Conservation (phyloP, 2,329 filamentous ascomycete genomes). For the Xylaria sp. region DNA sequence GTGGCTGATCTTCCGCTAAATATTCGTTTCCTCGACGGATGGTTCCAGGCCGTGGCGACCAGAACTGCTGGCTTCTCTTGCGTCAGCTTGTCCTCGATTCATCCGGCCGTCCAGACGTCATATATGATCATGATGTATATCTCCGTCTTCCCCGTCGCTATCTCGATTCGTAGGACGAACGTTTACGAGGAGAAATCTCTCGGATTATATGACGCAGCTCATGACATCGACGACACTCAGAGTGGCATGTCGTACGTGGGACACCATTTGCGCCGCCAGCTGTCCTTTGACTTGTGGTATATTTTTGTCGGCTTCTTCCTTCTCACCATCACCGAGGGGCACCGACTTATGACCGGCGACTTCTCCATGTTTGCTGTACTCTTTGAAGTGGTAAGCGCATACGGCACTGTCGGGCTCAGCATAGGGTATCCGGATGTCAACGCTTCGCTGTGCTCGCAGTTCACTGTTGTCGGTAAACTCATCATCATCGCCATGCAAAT, state of each 20-base stretch:
- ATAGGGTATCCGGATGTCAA: constrained; percentile 79
- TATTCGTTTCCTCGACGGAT: constrained; percentile 78
- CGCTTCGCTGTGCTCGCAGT: constrained; percentile 81
- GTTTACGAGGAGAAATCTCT: constrained; percentile 93
- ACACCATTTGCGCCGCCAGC: constrained; percentile 85
- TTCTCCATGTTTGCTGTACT: constrained; percentile 72
- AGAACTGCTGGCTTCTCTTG: constrained; percentile 88
- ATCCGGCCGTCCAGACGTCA: constrained; percentile 89
- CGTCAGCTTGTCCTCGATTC: constrained; percentile 74
- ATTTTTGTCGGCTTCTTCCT: constrained; percentile 93
- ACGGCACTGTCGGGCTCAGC: constrained; percentile 90
- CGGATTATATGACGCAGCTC: constrained; percentile 66
- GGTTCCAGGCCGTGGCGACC: constrained; percentile 89
- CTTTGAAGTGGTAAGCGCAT: constrained; percentile 88
- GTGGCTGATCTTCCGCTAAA: constrained; percentile 72
- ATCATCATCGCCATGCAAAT: constrained; percentile 72
- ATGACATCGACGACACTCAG: constrained; percentile 54
- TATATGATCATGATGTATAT: constrained; percentile 99
- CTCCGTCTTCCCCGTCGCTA: constrained; percentile 94
- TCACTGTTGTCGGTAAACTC: constrained; percentile 72
- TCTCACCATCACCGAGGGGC: constrained; percentile 84
- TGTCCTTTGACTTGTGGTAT: constrained; percentile 98
- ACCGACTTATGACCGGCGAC: constrained; percentile 62
- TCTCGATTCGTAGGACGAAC: constrained; percentile 90
- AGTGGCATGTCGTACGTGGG: constrained; percentile 81